Base-by-base conservation (phyloP, 2,329 filamentous ascomycete genomes). In the Apiospora marii region DNA sequence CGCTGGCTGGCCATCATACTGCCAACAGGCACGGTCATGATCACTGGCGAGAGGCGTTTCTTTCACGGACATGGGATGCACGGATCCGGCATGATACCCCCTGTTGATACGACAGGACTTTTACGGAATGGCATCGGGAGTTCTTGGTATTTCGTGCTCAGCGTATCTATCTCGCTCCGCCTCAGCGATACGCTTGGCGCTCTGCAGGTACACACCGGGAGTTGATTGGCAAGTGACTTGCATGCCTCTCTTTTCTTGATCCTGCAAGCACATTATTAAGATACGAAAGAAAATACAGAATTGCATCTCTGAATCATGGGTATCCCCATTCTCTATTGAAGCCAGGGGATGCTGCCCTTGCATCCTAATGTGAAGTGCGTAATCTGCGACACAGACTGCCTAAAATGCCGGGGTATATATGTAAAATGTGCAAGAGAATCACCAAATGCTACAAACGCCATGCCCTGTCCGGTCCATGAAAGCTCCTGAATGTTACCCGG, bases 11-110 rank as follows among this genome's bases (percentile, higher is more conserved):
- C 72, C 64, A 49, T 69, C 72, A 74, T 12, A 41, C 19, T 64
- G 16, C 34, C 58, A 64, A 19, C 30, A 22, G 58, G 58, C 58
- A 64, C 58, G 58, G 34, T 64, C 41, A 24, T 64, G 58, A 64
- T 64, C 34, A 41, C 41, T 64, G 30, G 77, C 72, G 77, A 74
- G 78, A 74, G 80, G 79, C 79, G 78, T 80, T 80, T 69, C 30
- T 71, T 49, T 67, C 74, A 77, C 77, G 78, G 79, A 79, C 73
- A 76, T 58, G 78, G 77, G 27, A 30, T 30, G 27, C 76, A 77
- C 75, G 78, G 78, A 79, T 72, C 53, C 49, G 70, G 72, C 70
- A 80, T 80, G 79, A 81, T 81, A 81, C 80, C 80, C 78, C 69
- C 74, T 78, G 75, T 75, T 76, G 72, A 73, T 61, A 70, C 70